Evolutionary conservation across 2,329 filamentous ascomycete species (phyloP), one percentile per base, ranked within the genome.

Genomic region (Penicillium sp.): DNA sequence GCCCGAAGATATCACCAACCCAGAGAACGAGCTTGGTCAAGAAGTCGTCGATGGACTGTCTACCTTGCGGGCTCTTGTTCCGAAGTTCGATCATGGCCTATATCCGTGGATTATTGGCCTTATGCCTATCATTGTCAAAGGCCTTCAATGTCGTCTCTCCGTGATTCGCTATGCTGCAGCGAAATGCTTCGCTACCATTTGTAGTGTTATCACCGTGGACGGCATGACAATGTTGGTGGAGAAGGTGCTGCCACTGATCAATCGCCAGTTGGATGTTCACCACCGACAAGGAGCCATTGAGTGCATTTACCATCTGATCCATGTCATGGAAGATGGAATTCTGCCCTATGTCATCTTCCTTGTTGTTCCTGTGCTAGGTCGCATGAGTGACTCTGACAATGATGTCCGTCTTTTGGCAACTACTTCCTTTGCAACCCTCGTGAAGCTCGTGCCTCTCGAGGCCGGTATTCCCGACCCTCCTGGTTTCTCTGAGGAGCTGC

Each of bases 331-430:
- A 54, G 93, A 97, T 66, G 81, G 83, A 32, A 98, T 98, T 49
- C 74, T 98, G 27, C 93, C 95, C 3, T 98, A 98, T 64, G 93
- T 98, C 55, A 96, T 98, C 63, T 98, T 98, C 82, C 82, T 98
- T 57, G 95, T 98, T 51, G 95, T 97, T 10, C 93, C 93, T 12
- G 93, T 98, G 3, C 80, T 98, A 44, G 93, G 93, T 46, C 86
- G 93, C 39, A 98, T 98, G 93, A 97, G 93, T 66, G 93, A 98
- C 68, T 95, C 92, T 0, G 92, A 98, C 66, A 92, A 95, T 56
- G 93, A 97, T 66, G 88, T 98, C 46, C 86, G 93, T 46, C 80
- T 97, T 6, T 87, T 98, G 47, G 90, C 93, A 3, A 98, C 93
- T 0, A 98, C 93, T 0, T 95, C 93, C 1, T 98, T 98, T 66